Base-by-base conservation (phyloP, 2,329 filamentous ascomycete genomes). In the Rutstroemia sp. region DNA sequence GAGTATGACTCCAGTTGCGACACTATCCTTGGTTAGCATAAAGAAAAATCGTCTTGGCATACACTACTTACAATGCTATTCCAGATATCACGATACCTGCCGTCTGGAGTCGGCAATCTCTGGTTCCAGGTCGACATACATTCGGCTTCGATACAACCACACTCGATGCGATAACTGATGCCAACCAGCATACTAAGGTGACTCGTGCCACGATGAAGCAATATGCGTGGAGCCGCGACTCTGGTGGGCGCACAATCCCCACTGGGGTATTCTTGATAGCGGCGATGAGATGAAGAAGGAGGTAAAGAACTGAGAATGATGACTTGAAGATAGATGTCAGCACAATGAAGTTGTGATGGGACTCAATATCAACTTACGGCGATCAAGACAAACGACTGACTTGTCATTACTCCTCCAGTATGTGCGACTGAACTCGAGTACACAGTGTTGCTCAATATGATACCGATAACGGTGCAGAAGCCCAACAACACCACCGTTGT, bases 191-290 rank as follows among this genome's bases (percentile, higher is more conserved):
- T 0, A 64, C 50, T 21, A 67, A 51, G 12, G 49, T 48, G 14
- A 67, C 38, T 9, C 64, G 58, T 5, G 65, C 64, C 1, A 62
- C 8, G n/a, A 67, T 62, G 38, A 67, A 64, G 30, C 60, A 63
- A 45, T 57, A 52, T 7, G 58, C 63, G 57, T 66, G 65, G 5
- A 63, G 34, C 45, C 52, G 61, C 19, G 60, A 47, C 23, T 56
- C 51, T 0, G 64, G 64, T 4, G 63, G 63, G 14, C 61, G 56
- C 4, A 59, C 51, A 12, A 50, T 37, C 10, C 63, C 64, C 1
- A 65, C 57, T 2, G 60, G 54, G 4, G 62, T 52, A 47, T 66
- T 67, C 39, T 57, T 16, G 5, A 51, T 58, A 10, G 58, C 61
- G 16, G 60, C 61, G 3, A 59, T 19, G 2, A 51, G 30, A 47